Base-by-base conservation (phyloP, 495 filamentous ascomycete species). In the Neohortaea acidophila region DNA sequence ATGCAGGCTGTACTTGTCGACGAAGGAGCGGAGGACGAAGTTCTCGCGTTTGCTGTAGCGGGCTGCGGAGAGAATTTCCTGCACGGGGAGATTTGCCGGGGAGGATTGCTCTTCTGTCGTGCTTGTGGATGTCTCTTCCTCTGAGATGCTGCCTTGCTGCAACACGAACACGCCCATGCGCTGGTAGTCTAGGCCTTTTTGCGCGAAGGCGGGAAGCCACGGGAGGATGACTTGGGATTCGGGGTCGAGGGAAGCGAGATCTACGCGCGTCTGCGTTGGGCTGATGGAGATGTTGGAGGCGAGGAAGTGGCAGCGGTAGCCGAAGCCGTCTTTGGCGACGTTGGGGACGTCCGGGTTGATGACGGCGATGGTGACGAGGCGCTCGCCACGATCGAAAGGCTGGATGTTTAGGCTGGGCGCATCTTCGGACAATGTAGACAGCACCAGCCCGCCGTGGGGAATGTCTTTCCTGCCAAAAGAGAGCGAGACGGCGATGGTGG, bases 161-260 rank as follows among this genome's bases (percentile, higher is more conserved):
- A 96, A 63, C 33, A 96, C 64, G 58, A 94, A 81, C 34, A 96
- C 54, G 21, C 72, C 70, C 24, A 92, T 67, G 35, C 89, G 79
- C 62, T 94, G 91, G 57, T 94, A 96, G 2, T 84, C 84, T 12
- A 74, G 68, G 33, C 89, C 89, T 63, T 84, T 91, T 54, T 94
- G 82, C 2, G 84, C 79, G 44, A 75, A 79, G 1, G 89, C 79
- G 1, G 89, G 76, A 1, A 85, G 59, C 81, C 86, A 99, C 2
- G 80, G 75, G 2, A 86, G 66, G 30, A 85, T 66, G 10, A 80
- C 63, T 45, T 84, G 70, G 2, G 63, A 62, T 4, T 72, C 73
- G 36, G 61, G 60, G 19, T 62, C 60, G 12, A 77, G 58, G 31
- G 62, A 49, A 15, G 56, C 53, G 27, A 79, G 59, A 25, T 70